Evolutionary conservation across 768 basidiomycete species (phyloP).

Genomic region (Mycena sanguinolenta): DNA sequence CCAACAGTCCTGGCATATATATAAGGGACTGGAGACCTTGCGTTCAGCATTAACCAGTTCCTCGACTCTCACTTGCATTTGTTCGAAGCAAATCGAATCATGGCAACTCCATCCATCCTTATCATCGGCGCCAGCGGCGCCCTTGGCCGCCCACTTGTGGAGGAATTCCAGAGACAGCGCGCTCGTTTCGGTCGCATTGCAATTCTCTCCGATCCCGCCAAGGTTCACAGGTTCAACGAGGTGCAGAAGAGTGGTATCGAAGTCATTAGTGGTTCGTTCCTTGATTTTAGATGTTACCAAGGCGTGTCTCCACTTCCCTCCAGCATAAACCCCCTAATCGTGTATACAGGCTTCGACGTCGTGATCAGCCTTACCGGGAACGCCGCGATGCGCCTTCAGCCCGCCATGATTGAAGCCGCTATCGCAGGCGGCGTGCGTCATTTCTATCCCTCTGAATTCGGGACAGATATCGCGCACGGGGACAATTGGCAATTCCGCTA

Average conservation of each 20-base stretch:
- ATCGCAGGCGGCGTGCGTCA: slow-evolving; percentile 20
- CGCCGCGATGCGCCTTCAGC: slow-evolving; percentile 13
- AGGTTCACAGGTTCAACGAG: slow-evolving; percentile 6
- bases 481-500: slow-evolving; percentile 10
- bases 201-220: slow-evolving; percentile 10
- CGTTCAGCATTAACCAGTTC: too few species aligned
- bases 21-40: too few species aligned
- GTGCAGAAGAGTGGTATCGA: slow-evolving; percentile 14
- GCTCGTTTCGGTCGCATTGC: slow-evolving; percentile 8
- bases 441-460: slow-evolving; percentile 28
- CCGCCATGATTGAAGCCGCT: slow-evolving; percentile 25
- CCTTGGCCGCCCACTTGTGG: slow-evolving; percentile 4
- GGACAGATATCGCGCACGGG: not conserved
- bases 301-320: not conserved
- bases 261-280: slow-evolving; percentile 13
- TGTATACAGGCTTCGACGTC: slow-evolving; percentile 18
- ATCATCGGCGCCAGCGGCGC: slow-evolving; percentile 20
- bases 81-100: not conserved
- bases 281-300: slow-evolving; percentile 13
- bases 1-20: too few species aligned
- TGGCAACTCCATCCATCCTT: slow-evolving; percentile 4
- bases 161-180: slow-evolving; percentile 10
- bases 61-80: not conserved
- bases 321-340: not conserved
- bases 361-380: slow-evolving; percentile 15